A percentile compares a stretch with the other conserved stretches of the same genome.
Conservation (phyloP, 148 eudicot genomes). For the Vaccinium myrtillus region DNA sequence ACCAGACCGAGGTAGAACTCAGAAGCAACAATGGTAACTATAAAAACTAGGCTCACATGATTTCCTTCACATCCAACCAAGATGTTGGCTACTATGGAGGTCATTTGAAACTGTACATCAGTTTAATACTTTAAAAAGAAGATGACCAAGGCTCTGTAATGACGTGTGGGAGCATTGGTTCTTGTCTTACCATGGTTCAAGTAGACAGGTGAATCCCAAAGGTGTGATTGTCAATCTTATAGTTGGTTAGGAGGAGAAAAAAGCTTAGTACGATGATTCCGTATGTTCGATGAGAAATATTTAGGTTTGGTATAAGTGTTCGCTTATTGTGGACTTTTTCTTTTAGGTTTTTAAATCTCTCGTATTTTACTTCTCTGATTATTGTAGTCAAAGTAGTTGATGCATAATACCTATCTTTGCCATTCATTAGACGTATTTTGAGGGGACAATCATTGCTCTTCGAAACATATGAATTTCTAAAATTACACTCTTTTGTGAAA, state of each 20-base stretch:
- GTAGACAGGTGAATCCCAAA: background rate
- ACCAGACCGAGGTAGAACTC: no score
- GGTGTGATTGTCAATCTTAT: background rate
- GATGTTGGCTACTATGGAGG: no score
- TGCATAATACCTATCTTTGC: background rate
- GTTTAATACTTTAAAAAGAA: background rate
- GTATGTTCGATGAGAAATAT: background rate
- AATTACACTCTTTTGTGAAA: no score
- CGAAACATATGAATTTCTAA: no score
- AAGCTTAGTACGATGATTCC: background rate
- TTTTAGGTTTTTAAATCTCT: background rate
- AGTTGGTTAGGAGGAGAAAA: background rate
- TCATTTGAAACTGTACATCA: no score
- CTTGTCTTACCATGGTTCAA: background rate
- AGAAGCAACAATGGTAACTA: no score
- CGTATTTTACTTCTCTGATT: background rate
- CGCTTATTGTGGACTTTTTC: background rate
- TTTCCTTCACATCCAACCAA: no score
- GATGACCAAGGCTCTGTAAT: background rate
- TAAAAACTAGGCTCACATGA: no score
- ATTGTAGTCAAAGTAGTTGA: background rate
- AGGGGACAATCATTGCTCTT: no score
- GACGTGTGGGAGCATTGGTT: background rate
- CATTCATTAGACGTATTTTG: background rate
- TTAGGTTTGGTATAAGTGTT: conserved; percentile 45